These are phyloP conservation scores for Theobroma cacao DNA, from an alignment of 345 rosid species.

Conservation along the genomic window DNA sequence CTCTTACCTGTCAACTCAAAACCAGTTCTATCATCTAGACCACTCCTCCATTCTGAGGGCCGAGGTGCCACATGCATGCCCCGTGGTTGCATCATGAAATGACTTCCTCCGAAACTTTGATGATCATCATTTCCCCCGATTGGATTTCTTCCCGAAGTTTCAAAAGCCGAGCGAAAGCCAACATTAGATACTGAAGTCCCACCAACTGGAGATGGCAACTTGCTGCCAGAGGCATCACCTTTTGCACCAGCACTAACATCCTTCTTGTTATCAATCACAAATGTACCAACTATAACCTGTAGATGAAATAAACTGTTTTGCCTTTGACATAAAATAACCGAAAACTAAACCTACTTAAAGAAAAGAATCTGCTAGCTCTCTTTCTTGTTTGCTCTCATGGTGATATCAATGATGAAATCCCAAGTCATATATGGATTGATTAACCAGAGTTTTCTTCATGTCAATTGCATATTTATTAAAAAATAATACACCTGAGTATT, in stretches of 20 bases:
- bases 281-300: constrained; percentile 74
- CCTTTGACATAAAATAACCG: neutral
- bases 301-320: neutral
- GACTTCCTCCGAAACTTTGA: constrained; percentile 44
- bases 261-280: constrained; percentile 54
- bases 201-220: constrained; percentile 55
- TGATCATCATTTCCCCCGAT: constrained; percentile 39
- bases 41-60: constrained; percentile 49
- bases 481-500: neutral
- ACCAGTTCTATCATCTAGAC: constrained; percentile 39
- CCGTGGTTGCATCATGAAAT: constrained; percentile 49
- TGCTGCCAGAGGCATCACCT: constrained; percentile 49
- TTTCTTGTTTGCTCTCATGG: neutral
- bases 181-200: constrained; percentile 36
- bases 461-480: neutral
- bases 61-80: constrained; percentile 46
- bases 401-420: neutral
- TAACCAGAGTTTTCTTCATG: neutral
- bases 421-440: neutral
- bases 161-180: constrained; percentile 47
- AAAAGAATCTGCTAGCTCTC: neutral
- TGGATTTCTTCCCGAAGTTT: constrained; percentile 48
- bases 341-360: neutral
- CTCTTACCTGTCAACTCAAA: constrained; percentile 52
- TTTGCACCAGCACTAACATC: constrained; percentile 35